Percentiles rank a stretch among this genome's conserved stretches.
These are phyloP conservation scores for Yamadazyma mexicana DNA, from an alignment of 1,139 yeast genomes.

Conservation along the genomic window DNA sequence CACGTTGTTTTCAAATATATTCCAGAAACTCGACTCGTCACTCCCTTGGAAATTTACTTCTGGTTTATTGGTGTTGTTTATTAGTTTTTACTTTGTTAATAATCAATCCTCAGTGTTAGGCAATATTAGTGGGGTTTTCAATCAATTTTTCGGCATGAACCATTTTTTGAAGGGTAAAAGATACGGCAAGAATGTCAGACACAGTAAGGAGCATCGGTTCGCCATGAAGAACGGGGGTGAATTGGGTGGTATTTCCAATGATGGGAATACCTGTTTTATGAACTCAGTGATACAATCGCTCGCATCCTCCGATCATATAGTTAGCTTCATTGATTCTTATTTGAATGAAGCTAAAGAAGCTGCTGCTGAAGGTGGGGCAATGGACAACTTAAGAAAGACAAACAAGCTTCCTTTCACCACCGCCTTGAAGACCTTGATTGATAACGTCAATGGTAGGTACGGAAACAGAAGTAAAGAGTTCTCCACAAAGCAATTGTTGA, in stretches of 20 bases:
- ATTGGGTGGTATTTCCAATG: constrained; percentile 83
- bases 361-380: constrained; percentile 11
- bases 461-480: constrained; percentile 59
- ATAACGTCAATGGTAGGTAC: constrained; percentile 57
- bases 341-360: constrained; percentile 23
- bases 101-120: constrained; percentile 5
- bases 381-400: constrained; percentile 20
- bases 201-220: constrained; percentile 30
- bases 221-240: constrained; percentile 63
- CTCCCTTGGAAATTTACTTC: constrained; percentile 10
- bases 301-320: constrained; percentile 69
- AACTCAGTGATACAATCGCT: constrained; percentile 83
- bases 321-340: constrained; percentile 54
- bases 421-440: constrained; percentile 51
- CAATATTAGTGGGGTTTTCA: constrained; percentile 5
- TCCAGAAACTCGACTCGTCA: constrained; percentile 7
- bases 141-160: constrained; percentile 9
- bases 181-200: constrained; percentile 12
- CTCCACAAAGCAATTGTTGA: constrained; percentile 62
- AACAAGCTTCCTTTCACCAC: constrained; percentile 49
- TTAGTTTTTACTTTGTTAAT: constrained; percentile 9
- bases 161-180: constrained; percentile 10
- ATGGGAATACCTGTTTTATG: constrained; percentile 94
- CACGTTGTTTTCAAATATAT: constrained; percentile 8
- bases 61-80: constrained; percentile 8